Evolutionary conservation across 2,329 filamentous ascomycete species (phyloP).

Genomic region (Blumeria hordei): DNA sequence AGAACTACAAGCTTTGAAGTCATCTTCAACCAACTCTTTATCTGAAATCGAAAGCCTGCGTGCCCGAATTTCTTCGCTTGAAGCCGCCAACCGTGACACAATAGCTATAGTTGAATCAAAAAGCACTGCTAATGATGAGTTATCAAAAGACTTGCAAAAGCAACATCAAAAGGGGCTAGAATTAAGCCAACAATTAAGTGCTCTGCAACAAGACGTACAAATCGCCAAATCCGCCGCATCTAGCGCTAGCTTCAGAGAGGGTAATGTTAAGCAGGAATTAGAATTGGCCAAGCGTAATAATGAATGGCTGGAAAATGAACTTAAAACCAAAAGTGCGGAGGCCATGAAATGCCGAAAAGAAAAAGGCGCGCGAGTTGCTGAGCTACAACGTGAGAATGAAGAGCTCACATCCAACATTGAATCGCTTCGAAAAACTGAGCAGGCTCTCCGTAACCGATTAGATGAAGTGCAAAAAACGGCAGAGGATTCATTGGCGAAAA

Average conservation of each 20-base stretch:
- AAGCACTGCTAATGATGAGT: conserved; percentile 59
- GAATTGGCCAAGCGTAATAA: conserved; percentile 72
- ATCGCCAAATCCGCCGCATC: conserved; percentile 56
- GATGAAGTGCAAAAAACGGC: conserved; percentile 69
- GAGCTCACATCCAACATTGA: conserved; percentile 60
- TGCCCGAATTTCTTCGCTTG: conserved; percentile 63
- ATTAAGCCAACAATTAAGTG: conserved; percentile 57
- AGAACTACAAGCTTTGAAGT: conserved; percentile 56
- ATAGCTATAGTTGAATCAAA: conserved; percentile 76
- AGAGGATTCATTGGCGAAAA: conserved; percentile 57
- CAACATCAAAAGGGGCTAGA: conserved; percentile 76
- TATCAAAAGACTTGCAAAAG: conserved; percentile 65
- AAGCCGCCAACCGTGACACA: conserved; percentile 80
- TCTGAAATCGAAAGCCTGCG: conserved; percentile 55
- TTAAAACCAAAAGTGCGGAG: conserved; percentile 74
- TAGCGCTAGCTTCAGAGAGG: conserved; percentile 71
- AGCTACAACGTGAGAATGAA: conserved; percentile 71
- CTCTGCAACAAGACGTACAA: conserved; percentile 65
- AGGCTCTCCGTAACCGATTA: conserved; percentile 54
- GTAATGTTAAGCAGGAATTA: conserved; percentile 72
- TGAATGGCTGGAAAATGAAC: conserved; percentile 78
- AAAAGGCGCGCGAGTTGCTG: conserved; percentile 70
- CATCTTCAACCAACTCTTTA: conserved; percentile 48
- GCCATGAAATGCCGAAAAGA: conserved; percentile 82
- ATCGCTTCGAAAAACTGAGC: conserved; percentile 53